Evolutionary conservation across 805 yeast species (phyloP), one percentile per base, ranked within the genome.

Genomic region (Starmera quercuum): DNA sequence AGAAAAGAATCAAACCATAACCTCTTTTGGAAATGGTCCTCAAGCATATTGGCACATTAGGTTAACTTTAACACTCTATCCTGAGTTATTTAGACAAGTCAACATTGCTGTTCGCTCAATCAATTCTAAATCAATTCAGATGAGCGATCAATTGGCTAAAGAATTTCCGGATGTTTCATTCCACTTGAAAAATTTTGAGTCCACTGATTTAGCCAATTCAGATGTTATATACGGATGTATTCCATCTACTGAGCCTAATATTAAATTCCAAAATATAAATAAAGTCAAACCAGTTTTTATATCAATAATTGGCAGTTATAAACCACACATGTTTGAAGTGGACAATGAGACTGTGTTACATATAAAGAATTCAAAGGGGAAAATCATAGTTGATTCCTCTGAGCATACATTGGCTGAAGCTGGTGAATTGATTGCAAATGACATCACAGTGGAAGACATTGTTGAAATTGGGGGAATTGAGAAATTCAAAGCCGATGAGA

Each of bases 1-100:
- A 4, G 36, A 27, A 19, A 34, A 31, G 1, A 39, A 36, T 7
- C 49, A 56, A 22, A 47, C 43, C 6, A 49, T 58, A 4, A 51
- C 61, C 0, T 73, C 69, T 12, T 73, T 71, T 47, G 86, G 85
- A 1, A 71, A 72, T 20, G 86, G 85, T 0, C 63, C 65, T 23
- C 84, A 78, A 51, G 78, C 78, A 0, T 66, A 63, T 40, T 78
- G 86, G 86, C 85, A 78, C 47, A 57, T 65, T 23, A 63, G 59
- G 44, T 56, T 68, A 36, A 63, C 71, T 4, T 48, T 66, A 30
- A 36, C 46, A 11, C 51, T 68, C 26, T 76, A 63, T 49, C 63
- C 61, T 9, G 50, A 36, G 2, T 40, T 46, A 14, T 55, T 72
- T 24, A 35, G 46, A 9, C 54, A 51, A 12, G 71, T 78, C 26